Percentiles rank a stretch among this genome's conserved stretches.
Conservation (phyloP, 805 yeast genomes). For the Kurtzmaniella cleridarum region DNA sequence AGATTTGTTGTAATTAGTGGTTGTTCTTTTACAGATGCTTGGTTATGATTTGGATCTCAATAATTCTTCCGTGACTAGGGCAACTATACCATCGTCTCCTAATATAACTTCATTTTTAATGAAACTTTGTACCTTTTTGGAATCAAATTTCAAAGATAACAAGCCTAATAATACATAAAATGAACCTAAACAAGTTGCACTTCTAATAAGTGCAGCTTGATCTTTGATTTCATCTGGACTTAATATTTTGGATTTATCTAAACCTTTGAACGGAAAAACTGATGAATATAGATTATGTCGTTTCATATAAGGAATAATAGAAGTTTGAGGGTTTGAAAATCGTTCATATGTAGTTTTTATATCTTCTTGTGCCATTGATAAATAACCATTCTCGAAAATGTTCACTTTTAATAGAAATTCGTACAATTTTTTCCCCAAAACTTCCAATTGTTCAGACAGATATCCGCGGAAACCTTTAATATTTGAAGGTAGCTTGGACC, state of each 20-base stretch:
- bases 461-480: constrained; percentile 6
- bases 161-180: constrained; percentile 36
- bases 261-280: constrained; percentile 29
- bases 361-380: constrained; percentile 25
- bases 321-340: constrained; percentile 12
- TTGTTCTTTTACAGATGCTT: too few relatives aligned
- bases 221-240: constrained; percentile 5
- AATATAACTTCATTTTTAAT: constrained; percentile 18
- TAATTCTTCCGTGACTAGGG: constrained; percentile 5
- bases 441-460: constrained; percentile 18
- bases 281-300: constrained; percentile 18
- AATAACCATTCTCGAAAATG: constrained; percentile 23
- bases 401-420: constrained; percentile 19
- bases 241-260: constrained; percentile 10
- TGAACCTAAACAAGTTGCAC: constrained; percentile 26
- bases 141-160: constrained; percentile 23
- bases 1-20: too few relatives aligned
- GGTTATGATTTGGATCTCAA: constrained; percentile 1
- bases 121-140: constrained; percentile 14
- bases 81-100: constrained; percentile 27
- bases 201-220: constrained; percentile 11
- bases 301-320: constrained; percentile 29
- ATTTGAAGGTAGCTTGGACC: constrained; percentile 14
- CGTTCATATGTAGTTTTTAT: constrained; percentile 17
- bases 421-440: constrained; percentile 20